Evolutionary conservation across 228 moss, liverwort and hornwort genomes (phyloP).

Genomic region (Sphagnum magellanicum): DNA sequence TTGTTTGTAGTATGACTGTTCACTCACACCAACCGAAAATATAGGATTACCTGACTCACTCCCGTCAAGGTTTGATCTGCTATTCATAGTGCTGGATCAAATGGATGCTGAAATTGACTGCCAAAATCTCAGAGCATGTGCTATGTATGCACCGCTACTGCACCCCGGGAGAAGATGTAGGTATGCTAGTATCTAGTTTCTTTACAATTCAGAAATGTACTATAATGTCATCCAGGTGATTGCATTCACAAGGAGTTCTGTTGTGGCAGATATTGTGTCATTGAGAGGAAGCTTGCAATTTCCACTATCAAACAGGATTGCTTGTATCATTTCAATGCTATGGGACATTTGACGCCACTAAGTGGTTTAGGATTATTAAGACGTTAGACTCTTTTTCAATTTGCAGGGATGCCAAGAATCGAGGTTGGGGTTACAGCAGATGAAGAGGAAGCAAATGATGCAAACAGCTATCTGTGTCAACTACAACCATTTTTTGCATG

Average conservation of each 20-base stretch:
- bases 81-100: constrained; percentile 93
- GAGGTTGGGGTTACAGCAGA: constrained; percentile 21
- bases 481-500: constrained; percentile 86
- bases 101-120: constrained; percentile 92
- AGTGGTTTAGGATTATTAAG: too few relatives aligned
- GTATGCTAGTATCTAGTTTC: constrained; percentile 11
- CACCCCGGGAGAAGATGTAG: constrained; percentile 81
- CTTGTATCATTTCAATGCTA: too few relatives aligned
- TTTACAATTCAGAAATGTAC: too few relatives aligned
- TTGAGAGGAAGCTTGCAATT: too few relatives aligned
- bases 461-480: constrained; percentile 78
- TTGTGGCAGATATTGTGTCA: too few relatives aligned
- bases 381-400: not conserved
- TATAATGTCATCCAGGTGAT: too few relatives aligned
- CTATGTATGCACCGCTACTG: constrained; percentile 93
- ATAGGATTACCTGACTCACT: constrained; percentile 93
- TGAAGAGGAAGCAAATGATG: constrained; percentile 50
- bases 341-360: too few relatives aligned
- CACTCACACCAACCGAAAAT: constrained; percentile 91
- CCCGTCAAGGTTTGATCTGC: constrained; percentile 84
- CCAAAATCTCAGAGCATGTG: constrained; percentile 76
- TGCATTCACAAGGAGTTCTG: too few relatives aligned
- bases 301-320: too few relatives aligned
- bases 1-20: constrained; percentile 70
- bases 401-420: constrained; percentile 59